These are phyloP conservation scores for Amanita polypyramis DNA, from an alignment of 768 basidiomycete species.

Conservation along the genomic window DNA sequence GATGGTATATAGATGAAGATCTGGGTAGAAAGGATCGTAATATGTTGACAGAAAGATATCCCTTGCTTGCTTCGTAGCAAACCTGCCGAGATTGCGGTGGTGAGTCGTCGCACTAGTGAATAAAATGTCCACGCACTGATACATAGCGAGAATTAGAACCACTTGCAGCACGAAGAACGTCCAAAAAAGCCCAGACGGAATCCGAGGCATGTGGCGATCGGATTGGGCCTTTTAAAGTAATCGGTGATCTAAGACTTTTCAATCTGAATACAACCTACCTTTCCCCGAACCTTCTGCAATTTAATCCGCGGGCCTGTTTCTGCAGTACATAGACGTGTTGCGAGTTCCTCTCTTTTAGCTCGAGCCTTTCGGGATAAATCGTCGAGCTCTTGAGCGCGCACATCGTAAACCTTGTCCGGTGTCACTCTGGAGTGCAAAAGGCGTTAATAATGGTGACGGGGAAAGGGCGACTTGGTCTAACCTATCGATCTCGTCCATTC, in stretches of 20 bases:
- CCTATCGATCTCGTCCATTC: slow-evolving; percentile 50
- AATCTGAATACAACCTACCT: neutral
- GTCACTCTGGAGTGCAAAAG: slow-evolving; percentile 22
- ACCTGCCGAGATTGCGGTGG: slow-evolving; percentile 19
- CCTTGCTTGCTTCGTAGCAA: slow-evolving; percentile 35
- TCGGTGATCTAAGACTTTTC: neutral
- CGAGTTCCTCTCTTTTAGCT: slow-evolving; percentile 34
- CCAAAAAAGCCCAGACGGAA: slow-evolving; percentile 10
- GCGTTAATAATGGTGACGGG: slow-evolving; percentile 1
- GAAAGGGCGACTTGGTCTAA: slow-evolving; percentile 17
- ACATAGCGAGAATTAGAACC: slow-evolving; percentile 39
- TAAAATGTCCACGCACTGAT: slow-evolving; percentile 35
- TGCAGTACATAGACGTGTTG: slow-evolving; percentile 27
- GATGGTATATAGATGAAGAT: slow-evolving; percentile 41
- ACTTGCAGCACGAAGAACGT: slow-evolving; percentile 28
- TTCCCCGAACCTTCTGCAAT: neutral
- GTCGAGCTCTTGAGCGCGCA: slow-evolving; percentile 39
- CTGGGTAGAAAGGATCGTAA: slow-evolving; percentile 70
- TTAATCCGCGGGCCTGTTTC: slow-evolving; percentile 13
- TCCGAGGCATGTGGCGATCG: neutral
- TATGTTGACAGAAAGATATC: slow-evolving; percentile 63
- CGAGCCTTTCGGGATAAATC: slow-evolving; percentile 43
- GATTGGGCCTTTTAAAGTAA: neutral
- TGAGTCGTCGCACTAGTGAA: slow-evolving; percentile 4
- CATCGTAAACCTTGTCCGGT: slow-evolving; percentile 25